These are phyloP conservation scores for Setomelanomma holmii DNA, from an alignment of 2,329 filamentous ascomycete genomes.

Conservation along the genomic window DNA sequence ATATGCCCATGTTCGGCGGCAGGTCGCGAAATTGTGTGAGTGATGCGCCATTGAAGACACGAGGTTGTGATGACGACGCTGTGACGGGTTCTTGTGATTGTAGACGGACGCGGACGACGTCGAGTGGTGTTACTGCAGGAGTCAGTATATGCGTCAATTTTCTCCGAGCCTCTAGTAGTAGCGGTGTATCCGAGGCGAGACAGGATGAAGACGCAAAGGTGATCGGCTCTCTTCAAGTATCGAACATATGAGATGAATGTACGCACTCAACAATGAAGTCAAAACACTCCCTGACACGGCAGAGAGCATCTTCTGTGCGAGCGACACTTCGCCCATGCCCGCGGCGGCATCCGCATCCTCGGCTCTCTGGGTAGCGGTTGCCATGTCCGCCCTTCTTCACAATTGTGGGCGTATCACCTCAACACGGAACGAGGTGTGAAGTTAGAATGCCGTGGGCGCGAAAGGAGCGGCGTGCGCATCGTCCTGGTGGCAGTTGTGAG, in stretches of 20 bases:
- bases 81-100: slow-evolving; percentile 77
- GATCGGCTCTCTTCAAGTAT: not conserved
- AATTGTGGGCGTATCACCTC: slow-evolving; percentile 35
- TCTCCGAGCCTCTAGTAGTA: not conserved
- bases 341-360: slow-evolving; percentile 51
- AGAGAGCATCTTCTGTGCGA: slow-evolving; percentile 91
- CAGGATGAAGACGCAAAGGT: not conserved
- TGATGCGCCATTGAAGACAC: slow-evolving; percentile 33
- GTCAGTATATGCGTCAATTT: slow-evolving; percentile 11
- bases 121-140: slow-evolving; percentile 82
- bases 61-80: slow-evolving; percentile 60
- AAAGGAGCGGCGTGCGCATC: slow-evolving; percentile 37
- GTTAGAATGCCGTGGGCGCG: slow-evolving; percentile 27
- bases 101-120: slow-evolving; percentile 92
- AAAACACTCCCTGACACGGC: slow-evolving; percentile 89
- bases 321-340: slow-evolving; percentile 72
- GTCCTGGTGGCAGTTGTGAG: slow-evolving; percentile 24
- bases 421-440: slow-evolving; percentile 34
- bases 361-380: slow-evolving; percentile 39
- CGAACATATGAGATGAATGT: not conserved
- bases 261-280: slow-evolving; percentile 84
- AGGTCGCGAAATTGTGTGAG: slow-evolving; percentile 67
- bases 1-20: slow-evolving; percentile 86
- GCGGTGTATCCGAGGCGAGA: not conserved
- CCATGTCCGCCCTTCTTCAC: slow-evolving; percentile 26